phyloP scores from a whole-genome alignment of 352 stramenopile genomes.

The Pythium brachiatum region DNA sequence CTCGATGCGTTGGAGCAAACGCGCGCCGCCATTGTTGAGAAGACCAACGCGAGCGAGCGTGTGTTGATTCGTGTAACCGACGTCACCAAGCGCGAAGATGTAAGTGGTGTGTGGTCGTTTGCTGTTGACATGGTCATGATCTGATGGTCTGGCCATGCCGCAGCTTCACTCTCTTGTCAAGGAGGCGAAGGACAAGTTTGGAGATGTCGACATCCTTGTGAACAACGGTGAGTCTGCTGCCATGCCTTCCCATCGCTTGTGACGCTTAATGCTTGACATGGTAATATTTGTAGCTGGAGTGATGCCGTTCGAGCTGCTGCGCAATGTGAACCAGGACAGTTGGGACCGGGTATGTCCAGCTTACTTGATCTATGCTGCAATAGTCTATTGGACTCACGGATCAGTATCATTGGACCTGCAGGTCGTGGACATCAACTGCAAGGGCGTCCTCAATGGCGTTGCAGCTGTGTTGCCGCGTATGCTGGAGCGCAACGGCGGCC shows the following conservation, averaged over 20 bases:
- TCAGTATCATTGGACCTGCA: constrained; percentile 4
- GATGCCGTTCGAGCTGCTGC: constrained; percentile 92
- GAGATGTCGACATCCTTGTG: constrained; percentile 85
- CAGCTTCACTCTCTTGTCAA: constrained; percentile 58
- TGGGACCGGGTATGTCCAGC: constrained; percentile 53
- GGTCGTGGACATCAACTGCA: constrained; percentile 94
- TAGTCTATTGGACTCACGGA: not conserved
- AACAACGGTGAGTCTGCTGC: constrained; percentile 64
- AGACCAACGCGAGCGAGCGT: constrained; percentile 23
- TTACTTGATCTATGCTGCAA: not conserved
- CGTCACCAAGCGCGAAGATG: constrained; percentile 67
- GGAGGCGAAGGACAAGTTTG: constrained; percentile 57
- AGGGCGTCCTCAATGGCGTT: constrained; percentile 88
- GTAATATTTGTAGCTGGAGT: constrained; percentile 60
- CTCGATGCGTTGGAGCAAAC: constrained; percentile 55
- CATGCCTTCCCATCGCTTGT: too few relatives aligned
- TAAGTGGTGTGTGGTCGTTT: constrained; percentile 8
- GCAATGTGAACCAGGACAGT: constrained; percentile 89
- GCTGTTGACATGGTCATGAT: not conserved
- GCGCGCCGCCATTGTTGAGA: constrained; percentile 32
- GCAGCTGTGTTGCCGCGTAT: constrained; percentile 70
- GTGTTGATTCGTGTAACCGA: constrained; percentile 55
- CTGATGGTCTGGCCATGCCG: not conserved
- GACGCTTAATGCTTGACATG: not conserved
- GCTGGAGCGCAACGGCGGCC: constrained; percentile 65